Evolutionary conservation across 2,329 filamentous ascomycete genomes (phyloP).

Genomic region (Fusarium sp.): DNA sequence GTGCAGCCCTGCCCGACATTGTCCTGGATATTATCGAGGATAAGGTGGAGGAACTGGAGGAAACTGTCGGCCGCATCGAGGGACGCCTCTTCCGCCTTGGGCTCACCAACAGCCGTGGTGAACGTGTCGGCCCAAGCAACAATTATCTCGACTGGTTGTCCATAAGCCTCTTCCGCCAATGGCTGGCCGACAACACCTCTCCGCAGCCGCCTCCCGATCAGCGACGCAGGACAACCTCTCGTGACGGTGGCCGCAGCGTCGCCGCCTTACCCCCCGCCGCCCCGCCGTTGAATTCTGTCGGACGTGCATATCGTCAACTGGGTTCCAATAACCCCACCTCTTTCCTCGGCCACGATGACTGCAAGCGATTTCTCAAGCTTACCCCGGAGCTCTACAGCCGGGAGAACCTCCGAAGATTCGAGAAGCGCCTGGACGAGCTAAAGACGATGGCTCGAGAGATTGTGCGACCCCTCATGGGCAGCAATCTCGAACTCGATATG

Average conservation of each 20-base stretch:
- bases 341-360: conserved; percentile 87
- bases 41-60: conserved; percentile 92
- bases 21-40: conserved; percentile 94
- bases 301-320: conserved; percentile 82
- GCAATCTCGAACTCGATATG: conserved; percentile 84
- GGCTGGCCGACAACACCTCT: conserved; percentile 91
- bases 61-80: conserved; percentile 83
- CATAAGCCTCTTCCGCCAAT: conserved; percentile 89
- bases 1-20: conserved; percentile 76
- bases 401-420: conserved; percentile 88
- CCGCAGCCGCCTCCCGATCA: conserved; percentile 62
- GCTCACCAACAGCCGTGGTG: conserved; percentile 82
- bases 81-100: conserved; percentile 84
- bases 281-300: conserved; percentile 70
- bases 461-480: conserved; percentile 88
- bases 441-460: conserved; percentile 86
- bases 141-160: conserved; percentile 92
- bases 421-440: conserved; percentile 88
- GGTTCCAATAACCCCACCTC: conserved; percentile 70
- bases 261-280: conserved; percentile 55
- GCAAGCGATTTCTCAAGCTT: conserved; percentile 89
- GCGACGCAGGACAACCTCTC: conserved; percentile 48
- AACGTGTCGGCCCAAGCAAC: conserved; percentile 83
- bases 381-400: conserved; percentile 85
- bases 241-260: conserved; percentile 50